Evolutionary conservation across 768 basidiomycete genomes (phyloP), one percentile per base, ranked within the genome.

Genomic region (Termitomyces sp.): DNA sequence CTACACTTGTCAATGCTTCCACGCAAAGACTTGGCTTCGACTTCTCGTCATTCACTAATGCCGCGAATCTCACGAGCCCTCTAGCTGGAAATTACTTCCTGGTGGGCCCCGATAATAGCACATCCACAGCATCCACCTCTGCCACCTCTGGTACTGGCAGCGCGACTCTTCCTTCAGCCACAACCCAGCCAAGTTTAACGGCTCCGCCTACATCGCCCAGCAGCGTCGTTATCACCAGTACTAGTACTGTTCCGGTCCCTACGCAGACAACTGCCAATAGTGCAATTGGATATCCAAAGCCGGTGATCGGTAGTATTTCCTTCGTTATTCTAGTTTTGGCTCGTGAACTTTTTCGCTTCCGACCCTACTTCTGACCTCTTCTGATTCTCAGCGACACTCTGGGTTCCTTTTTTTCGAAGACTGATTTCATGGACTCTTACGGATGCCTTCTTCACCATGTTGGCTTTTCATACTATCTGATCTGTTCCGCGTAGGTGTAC

Each of bases 71-170:
- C 16, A 75, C 74, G 1, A 56, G 64, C 32, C 78, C 79, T 3
- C 63, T 80, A 46, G 78, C 77, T 18, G 80, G 79, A 38, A 79
- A 74, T 50, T 81, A 75, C 67, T 81, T 81, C 68, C 66, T 79
- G 35, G 74, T 76, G 16, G 78, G 76, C 3, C 71, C 77, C 6
- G 68, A 67, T 44, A 65, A 69, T 62, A 59, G 64, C 59, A 59
- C 63, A 7, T 48, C 18, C 22, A 50, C 48, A 28, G 12, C 54
- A 11, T 22, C 59, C 5, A 38, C 33, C 15, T 54, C 68, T 58
- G 42, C 44, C 18, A 36, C 50, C 13, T 24, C 61, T 28, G 4
- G 28, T 28, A 28, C 28, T 28, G 28, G 28, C 48, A 61, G 38
- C 20, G 4, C 33, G 28, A 42, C 48, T 32, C 24, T 36, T 15